Percentiles rank a stretch among this genome's conserved stretches.
Evolutionary conservation across 306 rosid species (phyloP).

Genomic region (Aeschynomene evenia): DNA sequence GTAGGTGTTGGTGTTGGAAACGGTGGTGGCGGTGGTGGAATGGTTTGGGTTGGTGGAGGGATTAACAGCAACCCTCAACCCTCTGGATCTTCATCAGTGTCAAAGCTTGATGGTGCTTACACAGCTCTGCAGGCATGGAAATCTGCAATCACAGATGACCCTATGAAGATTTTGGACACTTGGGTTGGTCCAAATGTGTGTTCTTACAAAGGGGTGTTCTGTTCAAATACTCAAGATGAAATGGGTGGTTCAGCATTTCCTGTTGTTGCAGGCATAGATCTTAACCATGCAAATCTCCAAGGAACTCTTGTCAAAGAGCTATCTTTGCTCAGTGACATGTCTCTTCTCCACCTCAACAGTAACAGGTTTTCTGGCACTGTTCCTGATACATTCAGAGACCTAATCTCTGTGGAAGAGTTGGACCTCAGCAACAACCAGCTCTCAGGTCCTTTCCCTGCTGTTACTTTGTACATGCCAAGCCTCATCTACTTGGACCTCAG

Average conservation of each 20-base stretch:
- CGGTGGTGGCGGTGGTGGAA: conserved; percentile 39
- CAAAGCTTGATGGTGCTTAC: conserved; percentile 59
- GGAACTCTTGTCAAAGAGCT: conserved; percentile 80
- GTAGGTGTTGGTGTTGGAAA: conserved; percentile 42
- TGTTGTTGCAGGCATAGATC: conserved; percentile 81
- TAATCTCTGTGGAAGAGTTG: conserved; percentile 61
- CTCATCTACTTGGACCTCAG: conserved; percentile 88
- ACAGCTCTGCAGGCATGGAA: conserved; percentile 88
- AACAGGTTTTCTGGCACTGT: conserved; percentile 71
- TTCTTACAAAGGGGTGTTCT: conserved; percentile 86
- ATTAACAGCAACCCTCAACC: conserved; percentile 44
- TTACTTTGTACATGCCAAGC: conserved; percentile 57
- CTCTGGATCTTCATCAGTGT: conserved; percentile 46
- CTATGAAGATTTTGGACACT: conserved; percentile 49
- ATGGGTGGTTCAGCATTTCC: conserved; percentile 37
- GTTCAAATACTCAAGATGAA: conserved; percentile 50
- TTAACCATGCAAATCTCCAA: conserved; percentile 85
- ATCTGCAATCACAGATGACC: conserved; percentile 83
- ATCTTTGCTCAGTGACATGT: conserved; percentile 66
- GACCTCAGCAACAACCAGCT: conserved; percentile 89
- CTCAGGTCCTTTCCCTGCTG: conserved; percentile 76
- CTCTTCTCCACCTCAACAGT: conserved; percentile 81
- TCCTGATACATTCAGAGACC: conserved; percentile 68
- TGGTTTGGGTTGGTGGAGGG: conserved; percentile 72
- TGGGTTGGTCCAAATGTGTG: conserved; percentile 88